Conservation (phyloP, 2,329 filamentous ascomycete genomes). For the Clonostachys byssicola region DNA sequence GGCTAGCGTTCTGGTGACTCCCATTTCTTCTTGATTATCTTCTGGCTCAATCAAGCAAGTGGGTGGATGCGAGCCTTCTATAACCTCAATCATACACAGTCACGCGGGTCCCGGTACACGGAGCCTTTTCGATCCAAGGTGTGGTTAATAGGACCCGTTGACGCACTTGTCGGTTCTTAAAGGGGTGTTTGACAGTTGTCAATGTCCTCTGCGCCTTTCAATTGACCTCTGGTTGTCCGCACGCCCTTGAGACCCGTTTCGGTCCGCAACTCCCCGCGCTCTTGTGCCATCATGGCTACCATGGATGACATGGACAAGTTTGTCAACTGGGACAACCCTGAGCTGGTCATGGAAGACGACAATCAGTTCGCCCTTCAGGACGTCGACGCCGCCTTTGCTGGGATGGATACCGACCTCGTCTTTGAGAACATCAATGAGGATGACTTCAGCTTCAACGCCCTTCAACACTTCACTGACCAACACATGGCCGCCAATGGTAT, state of each 20-base stretch:
- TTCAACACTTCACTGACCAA: constrained; percentile 48
- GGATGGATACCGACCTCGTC: constrained; percentile 38
- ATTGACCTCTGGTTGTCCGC: not conserved
- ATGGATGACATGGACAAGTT: constrained; percentile 58
- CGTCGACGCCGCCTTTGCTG: constrained; percentile 17
- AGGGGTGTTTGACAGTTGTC: too few species aligned
- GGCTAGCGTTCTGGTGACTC: constrained; percentile 5
- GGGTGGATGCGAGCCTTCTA: not conserved
- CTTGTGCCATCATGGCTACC: constrained; percentile 18
- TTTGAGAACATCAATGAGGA: constrained; percentile 53
- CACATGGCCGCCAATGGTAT: constrained; percentile 12
- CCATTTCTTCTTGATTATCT: constrained; percentile 6
- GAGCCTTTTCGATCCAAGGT: too few species aligned
- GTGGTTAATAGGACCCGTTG: too few species aligned
- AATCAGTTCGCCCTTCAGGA: constrained; percentile 5
- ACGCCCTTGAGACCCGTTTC: not conserved
- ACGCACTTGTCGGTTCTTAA: too few species aligned
- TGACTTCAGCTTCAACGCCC: constrained; percentile 54
- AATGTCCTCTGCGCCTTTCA: too few species aligned
- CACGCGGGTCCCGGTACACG: not conserved
- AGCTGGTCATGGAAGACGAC: constrained; percentile 18
- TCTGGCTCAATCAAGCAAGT: not conserved
- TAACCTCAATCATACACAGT: not conserved
- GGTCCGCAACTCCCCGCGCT: not conserved
- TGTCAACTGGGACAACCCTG: constrained; percentile 52